Evolutionary conservation across 2,329 filamentous ascomycete genomes (phyloP).

Genomic region (Diplodia corticola): DNA sequence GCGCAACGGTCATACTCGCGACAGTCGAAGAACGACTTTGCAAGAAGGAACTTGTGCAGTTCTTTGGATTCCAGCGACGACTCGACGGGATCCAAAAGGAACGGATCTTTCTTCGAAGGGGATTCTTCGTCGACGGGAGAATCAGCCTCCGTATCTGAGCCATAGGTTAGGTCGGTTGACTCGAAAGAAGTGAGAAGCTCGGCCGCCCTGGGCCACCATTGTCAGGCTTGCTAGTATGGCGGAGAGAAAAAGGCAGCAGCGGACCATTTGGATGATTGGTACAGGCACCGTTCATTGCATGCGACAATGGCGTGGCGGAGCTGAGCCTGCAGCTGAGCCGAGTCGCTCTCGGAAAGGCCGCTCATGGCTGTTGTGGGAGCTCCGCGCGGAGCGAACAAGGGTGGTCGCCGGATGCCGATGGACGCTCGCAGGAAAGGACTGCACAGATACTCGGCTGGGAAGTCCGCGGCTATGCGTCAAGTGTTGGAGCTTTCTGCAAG

Average conservation of each 20-base stretch:
- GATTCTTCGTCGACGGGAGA: slow-evolving; percentile 59
- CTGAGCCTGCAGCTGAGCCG: slow-evolving; percentile 65
- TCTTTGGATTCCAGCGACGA: slow-evolving; percentile 75
- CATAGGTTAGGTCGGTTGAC: slow-evolving; percentile 50
- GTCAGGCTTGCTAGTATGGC: slow-evolving; percentile 17
- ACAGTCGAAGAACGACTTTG: slow-evolving; percentile 93
- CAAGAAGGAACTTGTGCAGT: slow-evolving; percentile 79
- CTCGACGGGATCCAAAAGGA: slow-evolving; percentile 68
- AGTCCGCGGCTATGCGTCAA: neutral
- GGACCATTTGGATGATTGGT: slow-evolving; percentile 95
- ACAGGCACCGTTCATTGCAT: slow-evolving; percentile 92
- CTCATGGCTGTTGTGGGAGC: slow-evolving; percentile 3
- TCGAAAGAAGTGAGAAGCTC: slow-evolving; percentile 87
- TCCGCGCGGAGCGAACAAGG: neutral
- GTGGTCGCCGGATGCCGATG: neutral
- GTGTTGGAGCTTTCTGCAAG: neutral
- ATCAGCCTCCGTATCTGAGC: slow-evolving; percentile 60
- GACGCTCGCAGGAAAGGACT: neutral
- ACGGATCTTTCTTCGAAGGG: slow-evolving; percentile 37
- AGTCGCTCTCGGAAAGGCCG: slow-evolving; percentile 44
- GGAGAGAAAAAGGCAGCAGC: slow-evolving; percentile 22
- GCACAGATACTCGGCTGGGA: neutral
- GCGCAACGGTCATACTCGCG: slow-evolving; percentile 93
- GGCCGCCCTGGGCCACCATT: slow-evolving; percentile 68
- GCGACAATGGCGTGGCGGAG: slow-evolving; percentile 84